A percentile compares a stretch with the other conserved stretches of the same genome.
Evolutionary conservation across 192 early-diverging fungal species (phyloP).

Genomic region (Podila epicladia): DNA sequence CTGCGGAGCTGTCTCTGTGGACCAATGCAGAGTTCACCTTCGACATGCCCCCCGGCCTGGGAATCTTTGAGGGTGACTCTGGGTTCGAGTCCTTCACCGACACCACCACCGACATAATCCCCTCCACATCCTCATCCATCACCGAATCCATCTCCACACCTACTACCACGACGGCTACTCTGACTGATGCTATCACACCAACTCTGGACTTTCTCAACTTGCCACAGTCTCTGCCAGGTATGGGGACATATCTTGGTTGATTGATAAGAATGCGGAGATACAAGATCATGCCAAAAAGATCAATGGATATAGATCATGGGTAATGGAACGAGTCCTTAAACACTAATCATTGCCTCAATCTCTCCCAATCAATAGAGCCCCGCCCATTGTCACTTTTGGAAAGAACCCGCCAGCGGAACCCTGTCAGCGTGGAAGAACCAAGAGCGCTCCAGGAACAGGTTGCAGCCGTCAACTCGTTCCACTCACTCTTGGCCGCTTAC

Average conservation of each 20-base stretch:
- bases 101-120: conserved; percentile 8
- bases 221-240: neutral
- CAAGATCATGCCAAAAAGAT: neutral
- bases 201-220: conserved; percentile 12
- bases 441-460: conserved; percentile 19
- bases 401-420: conserved; percentile 46
- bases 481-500: conserved; percentile 28
- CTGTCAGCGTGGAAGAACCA: conserved; percentile 7
- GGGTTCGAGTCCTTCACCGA: conserved; percentile 10
- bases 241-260: neutral
- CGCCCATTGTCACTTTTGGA: conserved; percentile 36
- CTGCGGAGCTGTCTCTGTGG: conserved; percentile 73
- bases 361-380: neutral
- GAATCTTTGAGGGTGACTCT: conserved; percentile 58
- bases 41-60: conserved; percentile 62
- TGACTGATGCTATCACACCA: neutral
- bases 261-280: neutral
- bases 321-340: neutral
- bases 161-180: neutral
- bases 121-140: neutral
- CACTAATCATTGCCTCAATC: neutral
- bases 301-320: neutral
- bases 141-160: conserved; percentile 1
- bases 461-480: conserved; percentile 19
- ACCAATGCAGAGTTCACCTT: conserved; percentile 76